Evolutionary conservation across 2,329 filamentous ascomycete species (phyloP).

Genomic region (Fusarium keratoplasticum): DNA sequence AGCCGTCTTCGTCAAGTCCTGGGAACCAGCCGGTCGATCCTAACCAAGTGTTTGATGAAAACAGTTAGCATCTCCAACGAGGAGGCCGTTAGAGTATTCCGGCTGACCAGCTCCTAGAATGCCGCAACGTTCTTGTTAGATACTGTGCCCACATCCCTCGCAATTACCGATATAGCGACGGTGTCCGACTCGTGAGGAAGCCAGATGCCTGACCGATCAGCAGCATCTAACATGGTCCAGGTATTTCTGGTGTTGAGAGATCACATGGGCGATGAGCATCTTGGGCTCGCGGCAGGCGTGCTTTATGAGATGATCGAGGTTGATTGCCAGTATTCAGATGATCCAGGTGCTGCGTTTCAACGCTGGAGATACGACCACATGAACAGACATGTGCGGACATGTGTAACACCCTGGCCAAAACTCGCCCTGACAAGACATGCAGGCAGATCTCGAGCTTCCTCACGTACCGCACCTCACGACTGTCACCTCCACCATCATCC

Average conservation of each 20-base stretch:
- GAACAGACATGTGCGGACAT: constrained; percentile 53
- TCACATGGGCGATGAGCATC: constrained; percentile 58
- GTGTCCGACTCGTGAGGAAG: constrained; percentile 53
- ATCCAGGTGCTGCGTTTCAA: constrained; percentile 59
- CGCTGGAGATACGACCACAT: constrained; percentile 59
- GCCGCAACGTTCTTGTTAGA: constrained; percentile 58
- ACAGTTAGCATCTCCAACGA: constrained; percentile 26
- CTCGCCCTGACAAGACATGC: constrained; percentile 20
- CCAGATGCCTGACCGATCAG: not conserved
- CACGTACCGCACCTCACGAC: constrained; percentile 61
- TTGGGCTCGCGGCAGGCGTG: constrained; percentile 57
- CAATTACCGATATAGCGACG: constrained; percentile 60
- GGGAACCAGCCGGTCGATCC: not conserved
- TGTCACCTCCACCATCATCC: constrained; percentile 55
- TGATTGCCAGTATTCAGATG: constrained; percentile 57
- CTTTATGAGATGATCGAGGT: constrained; percentile 61
- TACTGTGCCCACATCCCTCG: constrained; percentile 58
- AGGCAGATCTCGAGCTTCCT: constrained; percentile 58
- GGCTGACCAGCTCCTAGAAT: constrained; percentile 49
- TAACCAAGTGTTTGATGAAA: constrained; percentile 37
- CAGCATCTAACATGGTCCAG: constrained; percentile 35
- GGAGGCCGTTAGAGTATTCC: not conserved
- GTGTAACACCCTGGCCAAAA: not conserved
- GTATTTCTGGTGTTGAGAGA: constrained; percentile 57
- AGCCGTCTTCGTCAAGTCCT: not conserved